Evolutionary conservation across 805 yeast species (phyloP).

Genomic region (Monosporozyma solicola): DNA sequence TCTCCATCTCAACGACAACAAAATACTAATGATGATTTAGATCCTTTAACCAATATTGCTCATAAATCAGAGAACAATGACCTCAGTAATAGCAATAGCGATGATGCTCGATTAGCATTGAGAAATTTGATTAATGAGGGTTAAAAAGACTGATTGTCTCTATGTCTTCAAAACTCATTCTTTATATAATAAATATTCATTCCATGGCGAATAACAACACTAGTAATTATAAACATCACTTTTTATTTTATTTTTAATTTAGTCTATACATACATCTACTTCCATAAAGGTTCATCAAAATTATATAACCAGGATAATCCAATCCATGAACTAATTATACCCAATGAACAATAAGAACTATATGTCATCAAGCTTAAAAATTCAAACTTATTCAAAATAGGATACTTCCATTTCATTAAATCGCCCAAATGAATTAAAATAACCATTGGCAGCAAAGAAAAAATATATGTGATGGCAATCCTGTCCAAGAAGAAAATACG

Average conservation of each 20-base stretch:
- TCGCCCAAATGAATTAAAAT: constrained; percentile 40
- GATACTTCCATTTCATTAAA: constrained; percentile 46
- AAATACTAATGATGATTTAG: neutral
- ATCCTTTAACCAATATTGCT: neutral
- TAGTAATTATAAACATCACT: neutral
- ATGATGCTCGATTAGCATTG: constrained; percentile 27
- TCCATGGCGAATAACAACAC: neutral
- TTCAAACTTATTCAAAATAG: constrained; percentile 49
- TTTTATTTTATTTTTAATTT: neutral
- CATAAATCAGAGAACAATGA: neutral
- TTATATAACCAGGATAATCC: constrained; percentile 85
- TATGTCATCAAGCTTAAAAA: constrained; percentile 73
- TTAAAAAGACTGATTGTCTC: neutral
- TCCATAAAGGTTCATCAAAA: constrained; percentile 68
- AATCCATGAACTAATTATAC: constrained; percentile 79
- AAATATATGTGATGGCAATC: constrained; percentile 52
- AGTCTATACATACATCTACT: neutral
- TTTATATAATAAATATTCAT: neutral
- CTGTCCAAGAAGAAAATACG: constrained; percentile 64
- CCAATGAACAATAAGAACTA: constrained; percentile 80
- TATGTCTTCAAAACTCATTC: neutral
- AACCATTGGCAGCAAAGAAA: constrained; percentile 61
- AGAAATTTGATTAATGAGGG: constrained; percentile 19
- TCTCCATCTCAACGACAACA: neutral
- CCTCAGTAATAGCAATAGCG: constrained; percentile 4